Base-by-base conservation (phyloP, 805 yeast species). In the Metschnikowia drakensbergensis region DNA sequence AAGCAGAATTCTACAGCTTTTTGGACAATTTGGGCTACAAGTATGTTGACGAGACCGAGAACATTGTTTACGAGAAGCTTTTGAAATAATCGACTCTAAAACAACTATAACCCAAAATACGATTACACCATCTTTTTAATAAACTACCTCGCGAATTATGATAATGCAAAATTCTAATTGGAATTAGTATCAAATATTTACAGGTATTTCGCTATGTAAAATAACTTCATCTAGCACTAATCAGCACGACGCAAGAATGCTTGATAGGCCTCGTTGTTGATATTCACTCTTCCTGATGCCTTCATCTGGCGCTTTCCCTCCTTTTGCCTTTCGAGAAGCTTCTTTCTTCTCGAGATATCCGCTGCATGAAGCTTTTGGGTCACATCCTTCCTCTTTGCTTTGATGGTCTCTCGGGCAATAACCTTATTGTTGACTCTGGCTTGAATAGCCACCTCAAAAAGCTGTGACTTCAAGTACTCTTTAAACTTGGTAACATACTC, bases 381-480 rank as follows among this genome's bases (percentile, higher is more conserved):
- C n/a, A 92, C 99, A 67, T 92, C 98, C 67, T 92, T 92, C 51
- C 97, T 75, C 62, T 88, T 81, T 5, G 98, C 98, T 64, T 88
- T 88, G 54, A 94, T 87, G 0, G 97, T 91, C 61, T 92, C 96
- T 53, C 99, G 74, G 1, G 98, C 96, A 6, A 92, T 75, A 26
- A 90, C 83, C 61, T 84, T 83, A 58, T 79, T 81, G 50, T 84
- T 86, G 10, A 92, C 91, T 55, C 80, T 78, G 3, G 98, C 97
- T 63, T 92, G 99, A 47, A 92, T 87, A 10, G 90, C 83, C 27
- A 94, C 96, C 65, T 92, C 98, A 61, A 87, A 92, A 54, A 91
- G 79, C 64, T 94, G 97, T 48, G 84, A 84, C 52, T 83, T 76
- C 42, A 92, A 72, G 59, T 79, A 90, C 58, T 86, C 85, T 57